Conservation (phyloP, 495 filamentous ascomycete species). For the Aspergillus nanangensis region DNA sequence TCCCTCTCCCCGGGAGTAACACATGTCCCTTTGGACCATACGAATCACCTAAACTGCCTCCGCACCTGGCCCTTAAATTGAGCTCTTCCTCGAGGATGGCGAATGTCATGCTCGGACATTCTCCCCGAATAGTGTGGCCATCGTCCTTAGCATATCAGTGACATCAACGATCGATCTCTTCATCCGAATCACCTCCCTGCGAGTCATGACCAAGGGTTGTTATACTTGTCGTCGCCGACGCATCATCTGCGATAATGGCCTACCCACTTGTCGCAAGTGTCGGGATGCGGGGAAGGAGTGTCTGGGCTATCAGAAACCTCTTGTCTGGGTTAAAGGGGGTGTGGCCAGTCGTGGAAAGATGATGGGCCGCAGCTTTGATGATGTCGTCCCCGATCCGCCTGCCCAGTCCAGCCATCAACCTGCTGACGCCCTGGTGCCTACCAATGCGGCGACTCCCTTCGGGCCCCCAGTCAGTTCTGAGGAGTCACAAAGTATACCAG, state of each 20-base stretch:
- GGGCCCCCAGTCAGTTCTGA: too few species aligned
- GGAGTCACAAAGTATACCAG: not conserved
- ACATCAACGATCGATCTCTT: not conserved
- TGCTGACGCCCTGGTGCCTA: too few species aligned
- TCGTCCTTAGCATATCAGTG: conserved; percentile 1
- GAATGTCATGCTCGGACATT: conserved; percentile 15
- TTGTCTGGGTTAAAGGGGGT: conserved; percentile 49
- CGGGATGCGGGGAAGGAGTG: conserved; percentile 59
- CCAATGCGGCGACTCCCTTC: too few species aligned
- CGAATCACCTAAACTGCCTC: too few species aligned
- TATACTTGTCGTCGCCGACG: conserved; percentile 48
- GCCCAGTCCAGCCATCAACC: not conserved
- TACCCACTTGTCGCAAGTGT: conserved; percentile 60
- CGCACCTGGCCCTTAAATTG: not conserved
- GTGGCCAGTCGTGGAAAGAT: conserved; percentile 48
- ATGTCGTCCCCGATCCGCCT: conserved; percentile 18
- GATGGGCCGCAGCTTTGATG: conserved; percentile 46
- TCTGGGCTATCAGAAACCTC: conserved; percentile 54
- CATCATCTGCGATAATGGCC: conserved; percentile 57
- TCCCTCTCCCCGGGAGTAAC: not conserved
- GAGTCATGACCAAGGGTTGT: conserved; percentile 43
- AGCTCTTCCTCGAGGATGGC: conserved; percentile 13
- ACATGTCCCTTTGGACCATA: not conserved
- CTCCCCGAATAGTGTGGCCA: conserved; percentile 11
- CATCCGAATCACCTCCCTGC: not conserved